Base-by-base conservation (phyloP, 1,284 basidiomycete genomes). In the Ceratobasidium sp. region DNA sequence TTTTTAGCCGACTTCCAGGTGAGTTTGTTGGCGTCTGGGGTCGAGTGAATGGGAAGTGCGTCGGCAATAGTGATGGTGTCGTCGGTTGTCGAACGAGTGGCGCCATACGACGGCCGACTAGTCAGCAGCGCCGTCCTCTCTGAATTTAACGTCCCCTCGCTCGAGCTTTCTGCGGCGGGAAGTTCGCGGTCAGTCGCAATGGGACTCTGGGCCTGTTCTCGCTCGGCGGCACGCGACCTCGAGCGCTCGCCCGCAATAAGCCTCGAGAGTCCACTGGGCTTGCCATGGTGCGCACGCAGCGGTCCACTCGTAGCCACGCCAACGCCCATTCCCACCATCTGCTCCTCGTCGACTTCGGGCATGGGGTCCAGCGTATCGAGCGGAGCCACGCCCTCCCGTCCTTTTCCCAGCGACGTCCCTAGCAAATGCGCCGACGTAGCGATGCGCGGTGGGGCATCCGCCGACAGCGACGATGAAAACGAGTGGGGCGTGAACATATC, bases 311-410 rank as follows among this genome's bases (percentile, higher is more conserved):
- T 53, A 10, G 50, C 15, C 12, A 65, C 50, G 15, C 49, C 62
- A 15, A 67, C 32, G 15, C 49, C 47, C 4, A 13, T 25, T 2
- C 62, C 62, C 1, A 67, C 38, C 3, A 53, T 17, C 50, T 54
- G 49, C 47, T 67, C 64, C 52, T 67, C 64, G 40, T 67, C 64
- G 2, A 67, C 35, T 20, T 67, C 64, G 17, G 53, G 64, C 64
- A 67, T 67, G 3, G 64, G 64, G 17, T 45, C 45, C 20, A 64
- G 60, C 35, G 60, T 53, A 31, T 64, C 60, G 10, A 64, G 35
- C 22, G 60, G 60, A 3, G 60, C 60, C 8, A 64, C 60, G 12
- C 60, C 60, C 31, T 64, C 60, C 3, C 60, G 45, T 4, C 47
- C 60, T 32, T 64, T 64, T 1, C 60, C 60, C 47, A 64, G n/a